These are phyloP conservation scores for Geranium rotundifolium DNA, from an alignment of 345 rosid species.

Conservation along the genomic window DNA sequence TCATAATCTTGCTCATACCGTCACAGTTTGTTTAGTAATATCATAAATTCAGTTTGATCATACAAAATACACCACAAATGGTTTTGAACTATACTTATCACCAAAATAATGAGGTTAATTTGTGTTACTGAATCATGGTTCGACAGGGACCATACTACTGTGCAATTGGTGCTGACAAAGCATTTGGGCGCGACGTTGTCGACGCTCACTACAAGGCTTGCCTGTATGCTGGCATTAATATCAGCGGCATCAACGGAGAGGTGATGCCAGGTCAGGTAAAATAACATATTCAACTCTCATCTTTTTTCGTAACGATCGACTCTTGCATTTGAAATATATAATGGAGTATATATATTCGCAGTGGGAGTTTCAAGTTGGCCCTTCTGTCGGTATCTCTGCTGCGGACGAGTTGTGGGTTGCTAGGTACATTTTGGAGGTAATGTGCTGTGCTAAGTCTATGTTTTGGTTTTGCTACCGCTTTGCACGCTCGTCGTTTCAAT, in stretches of 20 bases:
- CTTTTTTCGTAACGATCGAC: neutral
- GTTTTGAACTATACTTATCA: too few species aligned
- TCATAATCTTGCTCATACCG: too few species aligned
- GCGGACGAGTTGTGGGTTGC: constrained; percentile 88
- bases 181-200: constrained; percentile 84
- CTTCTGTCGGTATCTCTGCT: constrained; percentile 79
- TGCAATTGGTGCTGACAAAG: constrained; percentile 71
- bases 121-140: constrained; percentile 5
- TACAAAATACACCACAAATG: too few species aligned
- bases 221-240: constrained; percentile 72
- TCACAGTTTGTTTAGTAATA: too few species aligned
- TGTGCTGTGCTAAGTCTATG: neutral
- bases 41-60: too few species aligned
- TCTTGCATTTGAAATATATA: neutral
- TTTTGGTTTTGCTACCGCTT: neutral
- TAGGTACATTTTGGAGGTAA: constrained; percentile 91
- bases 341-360: constrained; percentile 6
- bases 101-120: too few species aligned
- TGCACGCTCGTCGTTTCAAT: neutral
- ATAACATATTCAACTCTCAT: neutral
- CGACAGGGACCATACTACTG: constrained; percentile 93
- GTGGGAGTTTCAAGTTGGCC: constrained; percentile 99
- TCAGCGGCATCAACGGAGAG: constrained; percentile 89
- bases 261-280: constrained; percentile 97
- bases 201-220: constrained; percentile 96